Base-by-base conservation (phyloP, 306 rosid species). In the Rubus parviflorus region DNA sequence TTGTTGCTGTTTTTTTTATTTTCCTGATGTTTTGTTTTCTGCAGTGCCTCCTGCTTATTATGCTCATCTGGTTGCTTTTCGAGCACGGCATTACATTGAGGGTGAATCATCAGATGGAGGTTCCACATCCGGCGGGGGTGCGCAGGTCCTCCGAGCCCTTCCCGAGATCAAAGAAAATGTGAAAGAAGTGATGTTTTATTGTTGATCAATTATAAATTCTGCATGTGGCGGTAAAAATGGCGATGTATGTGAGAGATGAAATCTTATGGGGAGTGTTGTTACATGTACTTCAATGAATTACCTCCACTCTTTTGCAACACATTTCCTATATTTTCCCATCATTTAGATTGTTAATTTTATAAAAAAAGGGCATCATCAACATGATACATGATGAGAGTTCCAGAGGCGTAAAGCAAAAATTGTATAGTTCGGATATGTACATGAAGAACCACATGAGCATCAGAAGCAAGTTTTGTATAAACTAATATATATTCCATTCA, bases 31-130 rank as follows among this genome's bases (percentile, higher is more conserved):
- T 8, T 12, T 35, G 10, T 51, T 16, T 7, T 42, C 11, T 1
- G 81, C 82, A 82, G 90, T 87, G 38, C 90, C 90, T 8, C 90
- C 88, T 7, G 87, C 74, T 0, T 80, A 68, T 35, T 82, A 85
- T 42, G 87, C 88, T 0, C 90, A 72, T 62, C 68, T 87, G 15
- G 81, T 67, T 1, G 87, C 90, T 0, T 80, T 74, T 1, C 80
- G 85, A 10, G 87, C 90, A 0, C 61, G 87, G 0, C 51, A 80
- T 25, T 85, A 85, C 70, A 72, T 85, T 0, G 83, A 80, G 25
- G 66, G 75, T 0, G 88, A 80, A 0, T 7, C 40, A 7, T 87
- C 90, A 0, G 83, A 82, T 11, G 54, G 42, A 0, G 82, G 76
- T 17, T 87, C 90, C 0, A 45, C 81, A 3, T 37, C 67, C 41